Percentiles rank a stretch among this genome's conserved stretches.
phyloP scores from a whole-genome alignment of 2,329 filamentous ascomycete genomes.

The Hypoxylon sp. region DNA sequence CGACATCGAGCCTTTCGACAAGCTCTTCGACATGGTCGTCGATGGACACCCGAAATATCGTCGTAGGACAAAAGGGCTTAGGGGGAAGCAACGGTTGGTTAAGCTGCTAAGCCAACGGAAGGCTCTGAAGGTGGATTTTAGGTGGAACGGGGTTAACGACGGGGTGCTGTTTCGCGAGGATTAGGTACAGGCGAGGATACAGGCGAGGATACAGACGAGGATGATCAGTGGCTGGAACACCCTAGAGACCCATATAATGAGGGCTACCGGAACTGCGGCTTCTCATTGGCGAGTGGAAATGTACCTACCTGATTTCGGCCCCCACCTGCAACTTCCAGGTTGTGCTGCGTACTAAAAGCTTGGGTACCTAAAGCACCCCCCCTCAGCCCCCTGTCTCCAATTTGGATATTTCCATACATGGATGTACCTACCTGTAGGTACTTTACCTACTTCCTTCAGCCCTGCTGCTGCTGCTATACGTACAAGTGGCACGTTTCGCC shows the following conservation, averaged over 20 bases:
- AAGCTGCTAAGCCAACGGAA: not conserved
- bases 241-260: slow-evolving; percentile 9
- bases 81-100: not conserved
- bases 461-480: too few species aligned
- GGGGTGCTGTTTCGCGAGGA: too few species aligned
- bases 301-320: slow-evolving; percentile 19
- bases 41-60: not conserved
- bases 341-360: too few species aligned
- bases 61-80: not conserved
- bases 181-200: too few species aligned
- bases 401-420: too few species aligned
- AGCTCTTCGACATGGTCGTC: not conserved
- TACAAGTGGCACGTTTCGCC: not conserved
- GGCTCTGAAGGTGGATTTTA: not conserved
- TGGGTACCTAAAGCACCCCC: too few species aligned
- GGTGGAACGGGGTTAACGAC: not conserved
- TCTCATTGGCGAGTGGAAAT: slow-evolving; percentile 7
- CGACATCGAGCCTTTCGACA: not conserved
- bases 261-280: not conserved
- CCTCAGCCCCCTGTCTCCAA: too few species aligned
- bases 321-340: slow-evolving; percentile 4
- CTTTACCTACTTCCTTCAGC: slow-evolving; percentile 17
- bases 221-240: too few species aligned
- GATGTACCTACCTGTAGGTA: not conserved
- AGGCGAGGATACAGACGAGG: too few species aligned